Percentiles rank a stretch among this genome's conserved stretches.
These are phyloP conservation scores for Trichaptum fuscoviolaceum DNA, from an alignment of 768 basidiomycete genomes.

Conservation along the genomic window DNA sequence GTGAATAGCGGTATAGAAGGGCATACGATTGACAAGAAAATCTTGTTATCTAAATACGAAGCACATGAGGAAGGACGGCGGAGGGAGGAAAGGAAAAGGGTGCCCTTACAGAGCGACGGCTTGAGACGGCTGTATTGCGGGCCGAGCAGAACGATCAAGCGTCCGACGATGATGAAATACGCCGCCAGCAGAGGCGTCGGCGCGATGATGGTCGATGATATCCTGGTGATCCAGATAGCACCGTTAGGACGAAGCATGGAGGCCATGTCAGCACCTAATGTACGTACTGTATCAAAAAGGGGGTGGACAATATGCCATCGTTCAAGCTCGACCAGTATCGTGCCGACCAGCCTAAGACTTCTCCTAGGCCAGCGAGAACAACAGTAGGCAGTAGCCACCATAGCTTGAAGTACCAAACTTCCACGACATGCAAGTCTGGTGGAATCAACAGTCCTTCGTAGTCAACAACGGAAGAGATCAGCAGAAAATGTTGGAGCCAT, in stretches of 20 bases:
- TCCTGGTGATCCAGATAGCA: constrained; percentile 15
- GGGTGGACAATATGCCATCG: constrained; percentile 10
- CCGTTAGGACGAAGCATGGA: background rate
- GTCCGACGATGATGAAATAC: constrained; percentile 14
- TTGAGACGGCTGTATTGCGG: constrained; percentile 13
- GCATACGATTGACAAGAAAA: constrained; percentile 27
- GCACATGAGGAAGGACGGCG: background rate
- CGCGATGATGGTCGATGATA: constrained; percentile 23
- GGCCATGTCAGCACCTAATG: no score
- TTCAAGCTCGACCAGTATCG: constrained; percentile 15
- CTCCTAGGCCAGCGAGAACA: constrained; percentile 17
- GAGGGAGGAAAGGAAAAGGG: background rate
- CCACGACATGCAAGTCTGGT: constrained; percentile 16
- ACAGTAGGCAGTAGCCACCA: constrained; percentile 20
- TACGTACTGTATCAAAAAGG: constrained; percentile 42
- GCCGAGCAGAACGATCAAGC: constrained; percentile 11
- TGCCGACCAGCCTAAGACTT: constrained; percentile 22
- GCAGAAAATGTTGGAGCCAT: background rate
- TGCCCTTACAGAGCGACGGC: constrained; percentile 1
- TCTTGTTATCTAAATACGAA: constrained; percentile 18
- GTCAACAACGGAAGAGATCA: background rate
- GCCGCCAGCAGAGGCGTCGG: constrained; percentile 14
- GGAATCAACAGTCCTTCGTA: background rate
- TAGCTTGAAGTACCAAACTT: constrained; percentile 14
- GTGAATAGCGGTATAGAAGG: background rate